Percentiles rank a stretch among this genome's conserved stretches.
These are phyloP conservation scores for Botrytis aclada DNA, from an alignment of 2,329 filamentous ascomycete genomes.

Conservation along the genomic window DNA sequence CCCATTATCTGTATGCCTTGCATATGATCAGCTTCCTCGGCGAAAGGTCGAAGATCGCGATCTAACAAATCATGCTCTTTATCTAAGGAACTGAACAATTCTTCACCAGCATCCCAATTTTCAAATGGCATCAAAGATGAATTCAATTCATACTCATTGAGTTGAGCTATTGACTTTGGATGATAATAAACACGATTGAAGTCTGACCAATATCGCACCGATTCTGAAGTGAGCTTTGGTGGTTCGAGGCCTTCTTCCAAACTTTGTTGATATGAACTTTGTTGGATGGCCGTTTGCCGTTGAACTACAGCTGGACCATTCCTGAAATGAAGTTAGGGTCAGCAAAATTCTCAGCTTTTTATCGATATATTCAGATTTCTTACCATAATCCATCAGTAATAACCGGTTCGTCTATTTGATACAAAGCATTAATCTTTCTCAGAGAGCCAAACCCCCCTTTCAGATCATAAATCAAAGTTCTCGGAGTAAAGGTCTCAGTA, in stretches of 20 bases:
- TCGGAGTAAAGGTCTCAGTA: constrained; percentile 85
- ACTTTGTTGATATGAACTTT: constrained; percentile 73
- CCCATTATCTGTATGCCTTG: constrained; percentile 80
- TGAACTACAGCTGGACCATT: constrained; percentile 66
- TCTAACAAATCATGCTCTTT: constrained; percentile 84
- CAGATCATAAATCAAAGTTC: constrained; percentile 90
- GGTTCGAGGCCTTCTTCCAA: constrained; percentile 68
- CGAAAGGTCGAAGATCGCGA: constrained; percentile 82
- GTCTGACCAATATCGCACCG: constrained; percentile 95
- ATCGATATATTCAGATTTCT: constrained; percentile 15
- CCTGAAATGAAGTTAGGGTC: constrained; percentile 44
- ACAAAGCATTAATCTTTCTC: constrained; percentile 82
- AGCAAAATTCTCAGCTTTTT: not conserved
- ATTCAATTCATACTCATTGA: constrained; percentile 83
- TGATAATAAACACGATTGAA: constrained; percentile 92
- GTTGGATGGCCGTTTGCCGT: constrained; percentile 62
- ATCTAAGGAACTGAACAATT: constrained; percentile 70
- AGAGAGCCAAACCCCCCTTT: constrained; percentile 91
- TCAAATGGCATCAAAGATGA: constrained; percentile 80
- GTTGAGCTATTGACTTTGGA: constrained; percentile 79
- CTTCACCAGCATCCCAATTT: constrained; percentile 68
- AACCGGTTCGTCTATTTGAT: constrained; percentile 45
- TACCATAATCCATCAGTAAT: constrained; percentile 41
- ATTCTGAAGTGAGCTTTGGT: constrained; percentile 61
- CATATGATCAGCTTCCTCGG: constrained; percentile 89